Evolutionary conservation across 2,329 filamentous ascomycete species (phyloP), one percentile per base, ranked within the genome.

Genomic region (Phaeoacremonium minimum): DNA sequence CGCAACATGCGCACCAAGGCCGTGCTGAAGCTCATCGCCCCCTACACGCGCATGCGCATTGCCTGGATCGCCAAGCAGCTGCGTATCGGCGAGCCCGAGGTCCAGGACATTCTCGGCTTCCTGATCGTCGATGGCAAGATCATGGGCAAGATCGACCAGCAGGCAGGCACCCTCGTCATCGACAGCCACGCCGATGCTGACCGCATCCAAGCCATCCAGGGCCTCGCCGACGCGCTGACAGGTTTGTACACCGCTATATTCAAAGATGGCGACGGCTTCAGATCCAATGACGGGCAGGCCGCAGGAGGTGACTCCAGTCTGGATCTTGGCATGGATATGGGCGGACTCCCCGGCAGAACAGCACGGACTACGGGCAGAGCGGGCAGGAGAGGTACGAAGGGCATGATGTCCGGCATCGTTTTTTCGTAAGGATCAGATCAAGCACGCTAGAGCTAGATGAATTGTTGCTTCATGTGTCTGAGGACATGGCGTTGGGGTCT

Each of bases 1-100:
- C 86, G 93, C 30, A 96, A 93, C 61, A 95, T 98, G 85, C 86
- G 93, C 37, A 97, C 90, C 47, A 96, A 96, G 71, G 91, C 90
- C 2, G 82, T 97, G 8, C 68, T 95, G 45, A 95, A 93, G 64
- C 73, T 97, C 16, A 93, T 97, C 45, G 89, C 89, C 5, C 93
- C 93, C 0, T 98, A 97, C 68, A 94, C 87, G 6, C 82, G 89
- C 35, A 95, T 97, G 77, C 87, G 85, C 45, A 70, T 97, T 16
- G 71, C 73, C 15, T 95, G 94, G 73, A 88, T 98, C 48, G 89
- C 89, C 18, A 83, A 83, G 51, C 83, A 91, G 51, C 83, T 98
- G 45, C 85, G 85, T 57, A 95, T 98, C 46, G 82, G 84, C 18
- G 76, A 88, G 32, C 68, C 77, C 12, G 93, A 98, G 63, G 89